Base-by-base conservation (phyloP, 805 yeast species). In the Candida ortonii region DNA sequence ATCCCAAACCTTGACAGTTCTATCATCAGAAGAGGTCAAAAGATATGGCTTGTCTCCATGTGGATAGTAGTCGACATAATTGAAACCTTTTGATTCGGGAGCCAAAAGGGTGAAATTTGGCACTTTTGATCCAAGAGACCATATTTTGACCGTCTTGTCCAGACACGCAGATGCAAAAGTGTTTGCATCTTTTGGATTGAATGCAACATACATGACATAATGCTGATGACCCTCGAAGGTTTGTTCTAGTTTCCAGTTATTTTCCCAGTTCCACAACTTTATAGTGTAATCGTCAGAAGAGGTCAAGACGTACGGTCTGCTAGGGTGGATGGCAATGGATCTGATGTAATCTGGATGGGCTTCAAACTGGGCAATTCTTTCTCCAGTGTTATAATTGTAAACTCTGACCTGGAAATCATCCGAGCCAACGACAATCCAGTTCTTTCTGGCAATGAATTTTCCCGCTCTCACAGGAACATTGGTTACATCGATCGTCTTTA, bases 301-400 rank as follows among this genome's bases (percentile, higher is more conserved):
- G 3, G 97, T 84, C 51, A 93, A 70, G 32, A 93, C 72, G 52
- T 84, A 84, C 16, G 97, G 94, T 64, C 84, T 85, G 12, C 90
- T 72, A 26, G 97, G 97, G 64, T 93, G 98, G 25, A 90, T 95
- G 8, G 95, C 93, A 46, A 93, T 76, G 37, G 85, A 78, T 60
- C 98, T 80, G 55, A 93, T 84, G 62, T 93, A 93, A 63, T 93
- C 98, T 7, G 96, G 96, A 58, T 93, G 98, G 7, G 97, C 97
- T 67, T 93, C 98, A 56, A 90, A 93, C 64, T 89, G 97, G 23
- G 86, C 74, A 44, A 93, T 76, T 59, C 87, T 88, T 64, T 93
- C 98, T 38, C 95, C 89, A 13, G 98, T 93, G 64, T 87, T 87
- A 69, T 86, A 88, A 64, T 93, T 93, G 71, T 78, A 93, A 19